Base-by-base conservation (phyloP, 345 rosid genomes). In the Turnera subulata region DNA sequence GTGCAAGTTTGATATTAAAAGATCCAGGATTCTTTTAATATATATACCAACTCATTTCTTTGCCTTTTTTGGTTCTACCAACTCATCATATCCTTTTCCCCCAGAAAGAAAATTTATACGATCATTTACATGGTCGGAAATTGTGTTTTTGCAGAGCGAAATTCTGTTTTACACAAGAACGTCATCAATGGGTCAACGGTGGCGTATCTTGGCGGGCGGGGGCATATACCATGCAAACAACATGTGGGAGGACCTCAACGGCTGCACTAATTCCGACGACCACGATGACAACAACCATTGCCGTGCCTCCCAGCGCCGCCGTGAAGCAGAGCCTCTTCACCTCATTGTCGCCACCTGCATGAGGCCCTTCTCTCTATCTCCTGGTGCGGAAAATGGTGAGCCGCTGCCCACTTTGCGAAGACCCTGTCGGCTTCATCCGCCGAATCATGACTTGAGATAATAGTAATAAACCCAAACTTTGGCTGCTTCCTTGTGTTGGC, bases 81-180 rank as follows among this genome's bases (percentile, higher is more conserved):
- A n/a, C n/a, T n/a, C n/a, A n/a, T n/a, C n/a, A n/a, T n/a, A n/a
- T n/a, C n/a, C n/a, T n/a, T n/a, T n/a, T n/a, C n/a, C n/a, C n/a
- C n/a, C n/a, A n/a, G n/a, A n/a, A n/a, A n/a, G n/a, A n/a, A n/a
- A n/a, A n/a, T n/a, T n/a, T n/a, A n/a, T n/a, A n/a, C n/a, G n/a
- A n/a, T n/a, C n/a, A n/a, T n/a, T n/a, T n/a, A n/a, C n/a, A n/a
- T n/a, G n/a, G n/a, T n/a, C n/a, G n/a, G n/a, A n/a, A n/a, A n/a
- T n/a, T n/a, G n/a, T n/a, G n/a, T n/a, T 45, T 0, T 1, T 56
- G 40, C 35, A 47, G 63, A n/a, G 4, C 2, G 46, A 47, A 5
- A 13, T 59, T 4, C 13, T 60, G 35, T 60, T 35, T 22, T 60
- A n/a, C n/a, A 60, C 56, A 37, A 24, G 55, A 60, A 60, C 38